Conservation (phyloP, 2,329 filamentous ascomycete species). For the Aureobasidium sp. region DNA sequence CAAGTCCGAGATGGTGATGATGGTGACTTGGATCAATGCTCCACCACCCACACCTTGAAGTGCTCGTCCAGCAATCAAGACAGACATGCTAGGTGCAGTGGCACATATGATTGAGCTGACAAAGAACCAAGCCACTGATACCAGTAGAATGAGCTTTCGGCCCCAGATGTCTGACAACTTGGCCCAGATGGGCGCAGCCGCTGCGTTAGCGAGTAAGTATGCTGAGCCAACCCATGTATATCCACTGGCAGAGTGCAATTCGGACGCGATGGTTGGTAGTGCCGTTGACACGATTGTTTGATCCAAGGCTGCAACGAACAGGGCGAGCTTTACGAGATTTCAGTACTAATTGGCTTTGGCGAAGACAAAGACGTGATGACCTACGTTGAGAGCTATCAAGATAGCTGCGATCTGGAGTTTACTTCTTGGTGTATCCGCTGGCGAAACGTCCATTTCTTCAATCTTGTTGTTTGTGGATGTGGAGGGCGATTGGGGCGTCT, state of each 20-base stretch:
- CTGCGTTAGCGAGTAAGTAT: slow-evolving; percentile 20
- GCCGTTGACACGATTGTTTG: slow-evolving; percentile 26
- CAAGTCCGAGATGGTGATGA: slow-evolving; percentile 48
- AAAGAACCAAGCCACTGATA: slow-evolving; percentile 44
- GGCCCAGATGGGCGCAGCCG: slow-evolving; percentile 34
- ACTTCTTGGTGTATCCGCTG: slow-evolving; percentile 26
- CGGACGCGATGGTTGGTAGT: slow-evolving; percentile 38
- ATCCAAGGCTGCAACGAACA: slow-evolving; percentile 21
- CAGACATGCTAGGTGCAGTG: slow-evolving; percentile 39
- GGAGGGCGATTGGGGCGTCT: not conserved
- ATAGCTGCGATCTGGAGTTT: slow-evolving; percentile 15
- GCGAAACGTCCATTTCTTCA: slow-evolving; percentile 3
- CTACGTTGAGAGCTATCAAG: not conserved
- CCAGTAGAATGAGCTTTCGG: slow-evolving; percentile 47
- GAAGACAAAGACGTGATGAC: not conserved
- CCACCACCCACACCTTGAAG: slow-evolving; percentile 50
- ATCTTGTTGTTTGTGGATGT: not conserved
- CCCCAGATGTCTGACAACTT: slow-evolving; percentile 54
- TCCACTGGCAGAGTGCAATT: slow-evolving; percentile 59
- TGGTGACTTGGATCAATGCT: slow-evolving; percentile 46
- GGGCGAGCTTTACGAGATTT: slow-evolving; percentile 3
- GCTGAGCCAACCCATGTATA: slow-evolving; percentile 70
- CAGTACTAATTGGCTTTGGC: not conserved
- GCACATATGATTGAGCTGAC: slow-evolving; percentile 46
- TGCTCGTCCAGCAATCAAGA: slow-evolving; percentile 48